Percentiles rank a stretch among this genome's conserved stretches.
Evolutionary conservation across 2,329 filamentous ascomycete species (phyloP).

Genomic region (Metarhizium sp.): DNA sequence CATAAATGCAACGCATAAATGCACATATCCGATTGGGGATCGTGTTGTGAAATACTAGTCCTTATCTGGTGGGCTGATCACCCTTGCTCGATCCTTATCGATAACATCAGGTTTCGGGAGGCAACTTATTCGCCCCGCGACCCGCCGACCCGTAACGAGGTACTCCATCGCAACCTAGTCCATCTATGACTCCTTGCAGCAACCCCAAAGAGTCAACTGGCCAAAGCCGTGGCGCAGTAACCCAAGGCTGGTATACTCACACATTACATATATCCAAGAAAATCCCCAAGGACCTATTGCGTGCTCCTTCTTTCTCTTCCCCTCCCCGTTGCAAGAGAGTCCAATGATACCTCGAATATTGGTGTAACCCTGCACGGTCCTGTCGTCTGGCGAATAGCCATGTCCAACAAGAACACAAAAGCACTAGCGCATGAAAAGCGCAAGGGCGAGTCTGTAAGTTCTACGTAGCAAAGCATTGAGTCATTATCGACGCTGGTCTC

Average conservation of each 20-base stretch:
- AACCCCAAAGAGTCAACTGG: conserved; percentile 5
- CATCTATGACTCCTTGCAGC: neutral
- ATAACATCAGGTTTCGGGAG: conserved; percentile 1
- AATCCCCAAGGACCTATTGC: neutral
- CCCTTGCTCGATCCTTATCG: conserved; percentile 4
- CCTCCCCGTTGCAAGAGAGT: neutral
- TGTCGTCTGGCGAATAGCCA: conserved; percentile 24
- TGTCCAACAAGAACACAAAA: conserved; percentile 48
- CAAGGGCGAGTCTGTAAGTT: conserved; percentile 71
- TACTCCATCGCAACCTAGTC: neutral
- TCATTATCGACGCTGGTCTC: neutral
- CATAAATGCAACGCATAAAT: neutral
- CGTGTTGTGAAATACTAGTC: too few species aligned
- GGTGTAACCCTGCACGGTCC: conserved; percentile 11
- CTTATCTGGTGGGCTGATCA: too few species aligned
- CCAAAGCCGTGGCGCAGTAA: conserved; percentile 4
- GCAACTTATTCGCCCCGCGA: neutral
- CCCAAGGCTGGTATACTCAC: neutral
- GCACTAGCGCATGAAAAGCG: conserved; percentile 68
- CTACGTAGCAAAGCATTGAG: neutral
- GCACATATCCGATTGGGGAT: conserved; percentile 1
- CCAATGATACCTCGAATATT: conserved; percentile 21
- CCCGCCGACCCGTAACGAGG: neutral
- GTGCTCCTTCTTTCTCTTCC: neutral
- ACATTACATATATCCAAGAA: neutral